Evolutionary conservation across 768 basidiomycete genomes (phyloP), one percentile per base, ranked within the genome.

Genomic region (Tephrocybe sp.): DNA sequence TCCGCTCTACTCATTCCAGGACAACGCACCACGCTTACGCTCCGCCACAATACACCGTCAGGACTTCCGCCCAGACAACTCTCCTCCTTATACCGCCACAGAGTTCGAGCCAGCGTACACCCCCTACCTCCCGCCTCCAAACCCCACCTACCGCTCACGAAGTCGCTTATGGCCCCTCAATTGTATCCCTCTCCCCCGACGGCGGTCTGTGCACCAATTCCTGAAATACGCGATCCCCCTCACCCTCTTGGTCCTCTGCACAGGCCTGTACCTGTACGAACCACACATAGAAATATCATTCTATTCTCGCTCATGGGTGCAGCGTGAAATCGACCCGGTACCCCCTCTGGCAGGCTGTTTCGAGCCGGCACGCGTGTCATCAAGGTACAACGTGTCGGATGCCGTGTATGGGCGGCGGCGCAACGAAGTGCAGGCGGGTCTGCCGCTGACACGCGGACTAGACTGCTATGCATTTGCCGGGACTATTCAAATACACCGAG

Each of bases 391-490:
- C 60, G 66, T 88, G 45, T 82, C 83, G 24, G 67, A 78, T 40
- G 72, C 76, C 24, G 59, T 88, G n/a, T 82, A 86, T 61, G 84
- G 84, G 4, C 79, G 80, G 20, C 83, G 83, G 62, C 65, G 66
- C 54, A 84, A 81, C 28, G 85, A 88, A 55, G 77, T 97, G 9
- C 88, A 95, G 50, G 84, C 92, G 0, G 94, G 94, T 15, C 74
- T 92, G 57, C 74, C 83, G 2, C 75, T 98, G 75, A 78, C 80
- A 46, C 75, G 90, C 55, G 90, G 90, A 32, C 74, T 91, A 74
- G 90, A 93, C 65, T 98, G 96, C 69, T 98, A 95, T 64, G 85
- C 93, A 64, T 95, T 94, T 67, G 89, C 94, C 3, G 86, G 86
- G 12, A 93, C 92, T 14, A 80, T 98, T 20, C 82, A 79, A 45